phyloP scores from a whole-genome alignment of 495 filamentous ascomycete genomes.

The Tuber borchii region DNA sequence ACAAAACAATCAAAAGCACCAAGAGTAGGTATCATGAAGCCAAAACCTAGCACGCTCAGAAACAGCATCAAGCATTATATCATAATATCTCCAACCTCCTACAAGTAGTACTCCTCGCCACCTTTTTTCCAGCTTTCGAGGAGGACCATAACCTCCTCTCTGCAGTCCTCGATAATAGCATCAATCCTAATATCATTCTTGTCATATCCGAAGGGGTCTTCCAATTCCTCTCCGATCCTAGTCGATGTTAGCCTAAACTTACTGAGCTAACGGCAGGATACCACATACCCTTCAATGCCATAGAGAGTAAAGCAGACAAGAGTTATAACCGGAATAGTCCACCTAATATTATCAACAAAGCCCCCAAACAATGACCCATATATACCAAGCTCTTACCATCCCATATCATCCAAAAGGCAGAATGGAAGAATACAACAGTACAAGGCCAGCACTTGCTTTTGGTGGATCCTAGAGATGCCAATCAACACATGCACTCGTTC shows the following conservation, averaged over 20 bases:
- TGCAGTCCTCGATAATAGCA: conserved; percentile 61
- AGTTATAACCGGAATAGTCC: conserved; percentile 60
- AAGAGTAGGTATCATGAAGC: neutral
- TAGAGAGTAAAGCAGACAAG: conserved; percentile 68
- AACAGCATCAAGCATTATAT: neutral
- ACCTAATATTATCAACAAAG: conserved; percentile 36
- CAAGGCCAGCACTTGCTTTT: conserved; percentile 66
- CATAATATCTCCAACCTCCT: conserved; percentile 1
- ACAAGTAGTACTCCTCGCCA: conserved; percentile 33
- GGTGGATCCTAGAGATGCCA: conserved; percentile 54
- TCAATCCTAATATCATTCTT: conserved; percentile 77
- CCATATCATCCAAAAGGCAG: conserved; percentile 64
- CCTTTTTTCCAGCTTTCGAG: conserved; percentile 57
- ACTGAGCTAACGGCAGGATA: neutral
- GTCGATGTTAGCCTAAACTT: conserved; percentile 7
- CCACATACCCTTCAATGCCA: conserved; percentile 55
- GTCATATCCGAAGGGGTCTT: conserved; percentile 71
- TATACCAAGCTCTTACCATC: conserved; percentile 44
- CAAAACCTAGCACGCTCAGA: neutral
- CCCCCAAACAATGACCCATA: neutral
- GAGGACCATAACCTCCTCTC: conserved; percentile 58
- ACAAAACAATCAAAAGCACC: neutral
- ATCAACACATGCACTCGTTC: neutral
- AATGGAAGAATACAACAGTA: conserved; percentile 69
- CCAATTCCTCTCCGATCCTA: conserved; percentile 62